These are phyloP conservation scores for Chytridiales sp. DNA, from an alignment of 371 early-diverging fungal genomes.

Conservation along the genomic window DNA sequence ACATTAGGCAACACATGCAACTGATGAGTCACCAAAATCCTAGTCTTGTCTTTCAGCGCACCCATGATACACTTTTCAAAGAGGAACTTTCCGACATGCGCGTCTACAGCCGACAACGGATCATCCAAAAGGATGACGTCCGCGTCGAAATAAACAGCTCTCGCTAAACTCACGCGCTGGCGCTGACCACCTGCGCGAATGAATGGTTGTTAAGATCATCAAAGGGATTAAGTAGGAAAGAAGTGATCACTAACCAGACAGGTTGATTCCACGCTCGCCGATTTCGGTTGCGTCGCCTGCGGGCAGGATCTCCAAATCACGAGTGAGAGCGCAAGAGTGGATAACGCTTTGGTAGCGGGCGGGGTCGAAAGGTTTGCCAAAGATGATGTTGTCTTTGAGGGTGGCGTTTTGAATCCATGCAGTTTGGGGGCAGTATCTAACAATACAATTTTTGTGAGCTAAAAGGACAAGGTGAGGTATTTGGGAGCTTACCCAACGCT, in stretches of 20 bases:
- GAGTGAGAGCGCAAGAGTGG: slow-evolving; percentile 58
- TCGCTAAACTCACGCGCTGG: slow-evolving; percentile 41
- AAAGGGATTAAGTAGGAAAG: no score
- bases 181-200: slow-evolving; percentile 50
- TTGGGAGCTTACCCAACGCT: slow-evolving; percentile 79
- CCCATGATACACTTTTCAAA: slow-evolving; percentile 39
- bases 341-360: slow-evolving; percentile 36
- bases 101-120: slow-evolving; percentile 43
- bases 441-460: slow-evolving; percentile 4
- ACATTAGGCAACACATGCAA: slow-evolving; percentile 34
- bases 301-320: slow-evolving; percentile 75
- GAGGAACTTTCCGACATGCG: slow-evolving; percentile 37
- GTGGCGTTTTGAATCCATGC: slow-evolving; percentile 49
- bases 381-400: slow-evolving; percentile 54
- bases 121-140: slow-evolving; percentile 51
- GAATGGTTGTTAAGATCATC: no score
- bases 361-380: slow-evolving; percentile 46
- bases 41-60: slow-evolving; percentile 20
- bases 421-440: slow-evolving; percentile 40
- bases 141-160: slow-evolving; percentile 43
- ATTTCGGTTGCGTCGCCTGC: slow-evolving; percentile 77
- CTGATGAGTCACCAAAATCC: slow-evolving; percentile 41
- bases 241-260: slow-evolving; percentile 44
- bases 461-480: slow-evolving; percentile 25
- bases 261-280: slow-evolving; percentile 57